Base-by-base conservation (phyloP, 164 flowering plant species). In the Piper betle region DNA sequence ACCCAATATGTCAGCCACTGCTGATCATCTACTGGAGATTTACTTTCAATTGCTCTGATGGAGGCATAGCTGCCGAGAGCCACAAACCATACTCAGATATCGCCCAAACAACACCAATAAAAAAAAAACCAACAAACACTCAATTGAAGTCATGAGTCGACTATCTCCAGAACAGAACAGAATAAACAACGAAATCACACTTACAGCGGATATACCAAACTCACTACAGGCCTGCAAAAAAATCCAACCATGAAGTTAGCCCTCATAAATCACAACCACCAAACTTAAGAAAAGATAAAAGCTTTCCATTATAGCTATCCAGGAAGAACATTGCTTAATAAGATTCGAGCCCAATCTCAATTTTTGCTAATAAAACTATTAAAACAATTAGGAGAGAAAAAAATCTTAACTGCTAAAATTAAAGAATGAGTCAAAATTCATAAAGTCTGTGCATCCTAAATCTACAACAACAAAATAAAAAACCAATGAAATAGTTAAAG, bases 1-100 rank as follows among this genome's bases (percentile, higher is more conserved):
- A 85, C 77, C 96, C 92, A 88, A 63, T 88, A 85, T 3, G 88
- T 91, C 5, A 91, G 88, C 97, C 96, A 91, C 66, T 91, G 98
- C 63, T 75, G 87, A 75, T 88, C 92, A 64, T 91, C 98, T 1
- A 65, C 61, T 40, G 63, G 79, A 33, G 94, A 86, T 67, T 77
- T 80, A 8, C 78, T 83, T 77, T 91, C 98, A 62, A 91, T 88
- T 42, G 96, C 98, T 66, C 78, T 80, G 48, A 91, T 64, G 54
- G 98, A 91, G 39, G 92, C 91, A 77, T 88, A 91, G 43, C 97
- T 91, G 77, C 38, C 43, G 53, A 70, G 2, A 60, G 3, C 10
- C 50, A 43, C 8, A 10, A 43, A 43, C 50, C 8, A 43, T 8
- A 8, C 12, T 43, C 12, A 43, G 50, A 8, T 43, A 2, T 15